phyloP scores from a whole-genome alignment of 495 filamentous ascomycete genomes.

The Parathielavia appendiculata region DNA sequence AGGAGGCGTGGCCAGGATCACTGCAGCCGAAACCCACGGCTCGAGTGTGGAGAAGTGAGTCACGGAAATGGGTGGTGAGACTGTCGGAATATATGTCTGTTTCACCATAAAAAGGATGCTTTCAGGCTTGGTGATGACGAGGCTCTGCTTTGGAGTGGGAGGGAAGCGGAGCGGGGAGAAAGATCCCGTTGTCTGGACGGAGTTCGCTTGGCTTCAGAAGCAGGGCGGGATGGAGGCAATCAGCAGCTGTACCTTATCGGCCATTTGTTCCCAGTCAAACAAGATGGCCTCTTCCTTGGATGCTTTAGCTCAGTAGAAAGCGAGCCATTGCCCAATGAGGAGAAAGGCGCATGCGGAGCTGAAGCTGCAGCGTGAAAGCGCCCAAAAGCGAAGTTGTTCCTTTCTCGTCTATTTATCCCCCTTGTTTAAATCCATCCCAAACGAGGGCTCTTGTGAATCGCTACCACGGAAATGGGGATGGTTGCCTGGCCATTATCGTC shows the following conservation, averaged over 20 bases:
- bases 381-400: neutral
- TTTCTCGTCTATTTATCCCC: conserved; percentile 3
- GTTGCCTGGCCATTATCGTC: conserved; percentile 23
- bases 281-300: neutral
- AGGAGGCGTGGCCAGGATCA: conserved; percentile 26
- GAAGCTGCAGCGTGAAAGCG: conserved; percentile 11
- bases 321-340: conserved; percentile 17
- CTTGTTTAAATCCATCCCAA: conserved; percentile 15
- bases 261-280: conserved; percentile 9
- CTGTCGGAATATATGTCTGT: conserved; percentile 29
- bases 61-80: conserved; percentile 29
- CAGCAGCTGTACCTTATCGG: neutral
- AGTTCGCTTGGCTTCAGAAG: neutral
- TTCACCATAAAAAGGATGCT: conserved; percentile 24
- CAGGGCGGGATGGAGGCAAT: neutral
- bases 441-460: conserved; percentile 4
- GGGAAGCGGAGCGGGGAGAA: conserved; percentile 2
- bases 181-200: conserved; percentile 1
- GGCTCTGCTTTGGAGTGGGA: conserved; percentile 12
- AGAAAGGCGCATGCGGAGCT: conserved; percentile 15
- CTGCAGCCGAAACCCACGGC: conserved; percentile 22
- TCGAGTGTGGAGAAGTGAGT: conserved; percentile 33
- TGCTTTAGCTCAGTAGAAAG: neutral
- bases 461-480: conserved; percentile 18
- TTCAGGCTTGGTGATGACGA: neutral